Conservation (phyloP, 1,284 basidiomycete genomes). For the Cutaneotrichosporon sp. region DNA sequence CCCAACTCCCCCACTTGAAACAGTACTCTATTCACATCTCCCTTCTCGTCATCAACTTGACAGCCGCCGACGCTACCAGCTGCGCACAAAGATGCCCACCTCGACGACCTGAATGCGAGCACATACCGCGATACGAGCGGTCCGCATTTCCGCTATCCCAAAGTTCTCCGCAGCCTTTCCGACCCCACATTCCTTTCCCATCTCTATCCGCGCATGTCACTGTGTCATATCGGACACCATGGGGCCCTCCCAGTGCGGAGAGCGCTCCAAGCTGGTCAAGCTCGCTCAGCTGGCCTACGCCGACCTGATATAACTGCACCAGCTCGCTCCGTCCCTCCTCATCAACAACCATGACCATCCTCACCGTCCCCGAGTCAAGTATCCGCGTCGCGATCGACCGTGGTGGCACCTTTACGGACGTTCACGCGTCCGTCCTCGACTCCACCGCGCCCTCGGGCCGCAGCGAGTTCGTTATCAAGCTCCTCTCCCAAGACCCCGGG, state of each 20-base stretch:
- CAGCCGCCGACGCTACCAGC: background rate
- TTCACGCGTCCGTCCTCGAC: constrained; percentile 38
- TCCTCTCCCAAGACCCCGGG: constrained; percentile 75
- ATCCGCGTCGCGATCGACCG: constrained; percentile 46
- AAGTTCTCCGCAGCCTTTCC: background rate
- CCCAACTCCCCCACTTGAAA: background rate
- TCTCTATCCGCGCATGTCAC: background rate
- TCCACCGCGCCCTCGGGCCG: constrained; percentile 16
- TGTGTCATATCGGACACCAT: background rate
- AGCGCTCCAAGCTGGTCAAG: too few species aligned
- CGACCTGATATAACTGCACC: constrained; percentile 3
- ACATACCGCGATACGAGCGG: background rate
- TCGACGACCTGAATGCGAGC: background rate
- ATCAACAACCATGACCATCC: constrained; percentile 24
- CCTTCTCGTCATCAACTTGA: background rate
- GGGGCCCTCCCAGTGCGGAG: too few species aligned
- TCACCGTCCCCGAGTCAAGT: constrained; percentile 38
- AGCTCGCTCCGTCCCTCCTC: too few species aligned
- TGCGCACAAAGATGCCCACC: background rate
- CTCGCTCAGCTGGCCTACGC: too few species aligned
- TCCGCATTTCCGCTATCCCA: background rate
- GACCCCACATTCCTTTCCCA: background rate
- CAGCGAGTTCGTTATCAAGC: constrained; percentile 56
- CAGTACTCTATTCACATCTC: background rate
- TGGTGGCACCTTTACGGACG: constrained; percentile 53